These are phyloP conservation scores for Euphrasia confusa DNA, from an alignment of 257 asterid species.

Conservation along the genomic window DNA sequence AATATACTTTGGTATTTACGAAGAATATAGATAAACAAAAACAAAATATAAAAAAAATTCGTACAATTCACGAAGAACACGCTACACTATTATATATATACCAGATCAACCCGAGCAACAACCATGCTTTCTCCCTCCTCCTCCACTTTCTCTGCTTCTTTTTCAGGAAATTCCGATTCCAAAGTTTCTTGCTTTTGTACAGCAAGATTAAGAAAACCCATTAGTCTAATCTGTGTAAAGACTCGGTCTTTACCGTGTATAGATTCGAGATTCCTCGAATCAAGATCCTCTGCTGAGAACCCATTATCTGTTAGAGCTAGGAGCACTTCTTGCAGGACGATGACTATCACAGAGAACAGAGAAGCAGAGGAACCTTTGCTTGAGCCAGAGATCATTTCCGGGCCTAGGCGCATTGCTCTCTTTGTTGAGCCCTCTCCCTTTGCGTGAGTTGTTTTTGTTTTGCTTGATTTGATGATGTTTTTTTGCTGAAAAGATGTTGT, in stretches of 20 bases:
- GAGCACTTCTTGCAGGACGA: constrained; percentile 16
- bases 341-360: constrained; percentile 39
- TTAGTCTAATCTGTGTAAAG: constrained; percentile 31
- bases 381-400: constrained; percentile 55
- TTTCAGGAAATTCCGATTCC: constrained; percentile 13
- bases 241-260: constrained; percentile 22
- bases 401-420: constrained; percentile 89
- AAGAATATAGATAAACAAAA: background rate
- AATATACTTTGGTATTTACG: constrained; percentile 30
- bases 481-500: constrained; percentile 1
- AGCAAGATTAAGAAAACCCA: constrained; percentile 40
- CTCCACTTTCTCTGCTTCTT: constrained; percentile 24
- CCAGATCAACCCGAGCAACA: constrained; percentile 18
- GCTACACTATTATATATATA: constrained; percentile 1
- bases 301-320: constrained; percentile 35
- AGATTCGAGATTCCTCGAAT: constrained; percentile 22
- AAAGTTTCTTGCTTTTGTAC: constrained; percentile 30
- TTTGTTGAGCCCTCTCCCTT: constrained; percentile 99
- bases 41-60: background rate
- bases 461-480: background rate
- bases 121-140: constrained; percentile 48
- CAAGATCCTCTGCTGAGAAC: constrained; percentile 22
- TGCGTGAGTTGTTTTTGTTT: constrained; percentile 53
- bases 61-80: background rate
- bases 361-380: constrained; percentile 47